Base-by-base conservation (phyloP, 2,329 filamentous ascomycete genomes). In the Trichoderma simmonsii region DNA sequence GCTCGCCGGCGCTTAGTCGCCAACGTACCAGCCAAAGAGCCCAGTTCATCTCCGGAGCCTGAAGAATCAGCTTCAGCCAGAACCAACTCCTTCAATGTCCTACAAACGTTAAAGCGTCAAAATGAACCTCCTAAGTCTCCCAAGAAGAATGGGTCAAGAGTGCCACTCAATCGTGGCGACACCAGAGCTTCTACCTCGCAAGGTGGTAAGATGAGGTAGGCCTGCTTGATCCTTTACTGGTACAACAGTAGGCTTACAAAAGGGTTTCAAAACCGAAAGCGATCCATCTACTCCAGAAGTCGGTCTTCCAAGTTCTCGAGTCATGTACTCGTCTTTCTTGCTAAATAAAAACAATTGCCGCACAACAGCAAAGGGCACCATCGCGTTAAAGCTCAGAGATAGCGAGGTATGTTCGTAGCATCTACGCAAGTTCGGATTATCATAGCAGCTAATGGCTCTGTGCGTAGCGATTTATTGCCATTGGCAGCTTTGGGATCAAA, bases 401-500 rank as follows among this genome's bases (percentile, higher is more conserved):
- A 85, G 84, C 69, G 87, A 89, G 81, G 87, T 87, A 12, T n/a
- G 24, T 34, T 8, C 21, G 7, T 32, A 36, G 21, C 61, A 71
- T 9, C 9, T 71, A n/a, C 28, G 28, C 28, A 28, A 28, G 28
- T 28, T 28, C 28, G 28, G 28, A 28, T 28, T 28, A 28, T 28
- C 28, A 28, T 28, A 28, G 26, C 26, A 28, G 26, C 26, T 28
- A 28, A 28, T 28, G 28, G 28, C 28, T 11, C 4, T 34, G n/a
- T 14, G 9, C 7, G 8, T 51, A 91, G 89, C 86, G 89, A 18
- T 82, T 92, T 54, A 83, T 90, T 5, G 81, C 91, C 9, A 82
- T 93, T 12, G 93, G 93, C 1, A 90, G 88, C 76, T 96, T 90
- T 79, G 88, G 90, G 18, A 78, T 95, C 34, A 83, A 83, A 14